Evolutionary conservation across 192 early-diverging fungal species (phyloP).

Genomic region (Coemansia sp.): DNA sequence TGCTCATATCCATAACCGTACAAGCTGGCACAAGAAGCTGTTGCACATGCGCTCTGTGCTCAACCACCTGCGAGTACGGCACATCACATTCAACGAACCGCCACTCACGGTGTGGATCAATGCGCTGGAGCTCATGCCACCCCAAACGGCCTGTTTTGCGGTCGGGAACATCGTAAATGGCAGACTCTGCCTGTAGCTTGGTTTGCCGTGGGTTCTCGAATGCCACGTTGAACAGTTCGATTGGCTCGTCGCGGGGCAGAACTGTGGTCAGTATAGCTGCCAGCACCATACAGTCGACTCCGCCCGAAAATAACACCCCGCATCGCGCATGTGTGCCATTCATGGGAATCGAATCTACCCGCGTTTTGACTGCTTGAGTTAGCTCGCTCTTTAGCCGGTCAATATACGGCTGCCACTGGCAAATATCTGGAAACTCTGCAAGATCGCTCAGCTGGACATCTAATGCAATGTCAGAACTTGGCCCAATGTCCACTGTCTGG

Average conservation of each 20-base stretch:
- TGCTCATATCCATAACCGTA: constrained; percentile 97
- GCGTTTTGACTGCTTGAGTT: constrained; percentile 13
- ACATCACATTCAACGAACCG: constrained; percentile 90
- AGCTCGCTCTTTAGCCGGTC: constrained; percentile 25
- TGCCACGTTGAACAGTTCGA: constrained; percentile 92
- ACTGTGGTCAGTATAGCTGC: constrained; percentile 77
- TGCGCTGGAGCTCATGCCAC: constrained; percentile 56
- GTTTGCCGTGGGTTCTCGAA: constrained; percentile 85
- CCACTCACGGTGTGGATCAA: constrained; percentile 75
- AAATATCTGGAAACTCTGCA: constrained; percentile 13
- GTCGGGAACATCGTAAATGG: constrained; percentile 71
- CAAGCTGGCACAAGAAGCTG: constrained; percentile 76
- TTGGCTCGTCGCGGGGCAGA: constrained; percentile 70
- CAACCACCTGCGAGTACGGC: constrained; percentile 67
- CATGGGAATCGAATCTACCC: constrained; percentile 29
- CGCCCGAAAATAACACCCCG: constrained; percentile 89
- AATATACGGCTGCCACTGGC: constrained; percentile 22
- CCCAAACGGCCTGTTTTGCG: constrained; percentile 69
- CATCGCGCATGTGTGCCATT: constrained; percentile 43
- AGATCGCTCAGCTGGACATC: constrained; percentile 6
- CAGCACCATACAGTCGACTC: constrained; percentile 88
- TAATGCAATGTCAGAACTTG: not conserved
- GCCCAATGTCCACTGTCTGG: not conserved
- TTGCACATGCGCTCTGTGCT: constrained; percentile 60
- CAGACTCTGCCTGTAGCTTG: constrained; percentile 2